Base-by-base conservation (phyloP, 495 filamentous ascomycete genomes). In the Podospora comata region DNA sequence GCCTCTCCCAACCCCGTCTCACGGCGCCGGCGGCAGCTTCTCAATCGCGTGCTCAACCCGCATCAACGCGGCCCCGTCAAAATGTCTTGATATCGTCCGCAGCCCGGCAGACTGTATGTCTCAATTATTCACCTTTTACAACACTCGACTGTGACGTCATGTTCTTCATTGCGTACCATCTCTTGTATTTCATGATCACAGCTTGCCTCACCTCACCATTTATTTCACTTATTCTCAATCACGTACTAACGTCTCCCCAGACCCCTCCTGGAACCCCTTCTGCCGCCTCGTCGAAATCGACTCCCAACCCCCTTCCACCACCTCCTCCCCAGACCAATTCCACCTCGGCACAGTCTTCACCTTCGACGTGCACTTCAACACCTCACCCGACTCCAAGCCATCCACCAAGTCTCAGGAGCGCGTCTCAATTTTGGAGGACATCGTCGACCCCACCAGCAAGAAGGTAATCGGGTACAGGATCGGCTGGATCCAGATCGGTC, bases 241-340 rank as follows among this genome's bases (percentile, higher is more conserved):
- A 15, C 19, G 15, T 26, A 60, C 15, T 57, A 18, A 57, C 55
- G 4, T 4, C 23, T 23, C 7, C 55, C 3, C n/a, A 73, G 73
- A 81, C 65, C 65, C 75, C 0, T 11, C 53, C n/a, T 81, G 79
- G 79, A 81, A 81, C 70, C 69, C 70, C 20, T 81, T 79, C 63
- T 72, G 74, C 66, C 72, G 74, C 18, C 54, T 34, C 15, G 69
- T 67, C 71, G 69, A 56, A 23, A 72, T 80, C 67, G 64, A 72
- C 39, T 19, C 54, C 15, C 74, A 75, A 13, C 71, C 65, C 62
- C 18, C 54, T 54, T 6, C 5, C n/a, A 26, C 32, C 26, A 20
- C 32, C n/a, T 30, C 53, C 64, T 18, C 60, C 28, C 60, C 62
- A 28, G 61, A 57, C 5, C 62, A 59, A n/a, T 56, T 32, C 2